Conservation (phyloP, 1,284 basidiomycete genomes). For the Somion occarium region DNA sequence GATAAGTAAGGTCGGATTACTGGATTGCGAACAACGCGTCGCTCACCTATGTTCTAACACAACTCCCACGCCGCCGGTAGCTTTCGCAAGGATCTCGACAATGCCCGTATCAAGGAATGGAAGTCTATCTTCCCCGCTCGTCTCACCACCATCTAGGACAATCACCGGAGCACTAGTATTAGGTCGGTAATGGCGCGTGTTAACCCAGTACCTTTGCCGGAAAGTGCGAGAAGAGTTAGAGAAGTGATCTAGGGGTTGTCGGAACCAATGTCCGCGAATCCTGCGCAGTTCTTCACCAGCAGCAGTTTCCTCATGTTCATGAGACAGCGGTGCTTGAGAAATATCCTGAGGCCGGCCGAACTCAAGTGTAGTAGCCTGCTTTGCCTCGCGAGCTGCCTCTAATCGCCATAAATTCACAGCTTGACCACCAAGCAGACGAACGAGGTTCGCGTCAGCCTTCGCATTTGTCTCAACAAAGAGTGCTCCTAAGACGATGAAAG, state of each 20-base stretch:
- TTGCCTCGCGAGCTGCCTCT: slow-evolving; percentile 13
- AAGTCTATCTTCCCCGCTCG: slow-evolving; percentile 65
- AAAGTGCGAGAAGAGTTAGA: slow-evolving; percentile 50
- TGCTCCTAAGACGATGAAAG: no score
- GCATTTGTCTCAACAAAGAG: no score
- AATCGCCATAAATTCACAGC: slow-evolving; percentile 41
- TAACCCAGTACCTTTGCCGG: slow-evolving; percentile 85
- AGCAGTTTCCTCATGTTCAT: background rate
- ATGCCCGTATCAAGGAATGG: slow-evolving; percentile 82
- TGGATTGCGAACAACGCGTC: background rate
- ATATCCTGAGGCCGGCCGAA: background rate
- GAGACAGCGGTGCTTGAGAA: background rate
- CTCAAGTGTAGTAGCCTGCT: background rate
- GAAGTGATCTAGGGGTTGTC: slow-evolving; percentile 85
- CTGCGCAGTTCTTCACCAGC: slow-evolving; percentile 19
- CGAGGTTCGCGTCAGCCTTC: slow-evolving; percentile 5
- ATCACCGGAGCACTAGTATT: slow-evolving; percentile 73
- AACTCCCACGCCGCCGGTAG: slow-evolving; percentile 82
- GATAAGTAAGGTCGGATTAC: background rate
- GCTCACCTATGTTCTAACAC: slow-evolving; percentile 79
- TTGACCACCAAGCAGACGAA: slow-evolving; percentile 30
- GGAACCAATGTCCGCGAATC: slow-evolving; percentile 66
- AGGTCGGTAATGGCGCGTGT: slow-evolving; percentile 75
- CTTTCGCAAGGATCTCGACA: slow-evolving; percentile 77
- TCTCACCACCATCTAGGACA: slow-evolving; percentile 83